These are phyloP conservation scores for Boletellus ananiceps DNA, from an alignment of 768 basidiomycete genomes.

Conservation along the genomic window DNA sequence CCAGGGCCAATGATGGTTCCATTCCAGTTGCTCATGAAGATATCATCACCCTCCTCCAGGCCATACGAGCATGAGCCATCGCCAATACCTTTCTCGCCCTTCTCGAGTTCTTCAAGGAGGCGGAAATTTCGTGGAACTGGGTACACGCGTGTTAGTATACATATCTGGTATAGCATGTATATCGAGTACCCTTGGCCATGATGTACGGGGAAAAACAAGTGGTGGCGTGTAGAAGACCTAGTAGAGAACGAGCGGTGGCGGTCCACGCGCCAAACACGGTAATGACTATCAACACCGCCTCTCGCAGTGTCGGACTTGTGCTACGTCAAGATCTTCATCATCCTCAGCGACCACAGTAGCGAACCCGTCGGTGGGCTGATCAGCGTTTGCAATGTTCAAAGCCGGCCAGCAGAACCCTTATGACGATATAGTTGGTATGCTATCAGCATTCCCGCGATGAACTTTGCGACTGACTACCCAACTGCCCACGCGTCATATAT, in stretches of 20 bases:
- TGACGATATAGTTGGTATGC: slow-evolving; percentile 89
- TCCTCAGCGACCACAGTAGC: slow-evolving; percentile 15
- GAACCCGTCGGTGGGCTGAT: slow-evolving; percentile 5
- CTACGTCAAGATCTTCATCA: slow-evolving; percentile 7
- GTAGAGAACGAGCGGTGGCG: not conserved
- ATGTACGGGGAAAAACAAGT: slow-evolving; percentile 8
- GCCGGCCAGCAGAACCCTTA: slow-evolving; percentile 68
- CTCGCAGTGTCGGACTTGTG: slow-evolving; percentile 19
- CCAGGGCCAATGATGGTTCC: slow-evolving; percentile 99
- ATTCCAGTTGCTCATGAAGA: slow-evolving; percentile 98
- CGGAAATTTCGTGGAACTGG: slow-evolving; percentile 95
- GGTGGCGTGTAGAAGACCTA: slow-evolving; percentile 1
- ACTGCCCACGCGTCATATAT: not conserved
- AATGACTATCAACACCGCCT: slow-evolving; percentile 27
- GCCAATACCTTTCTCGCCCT: slow-evolving; percentile 99
- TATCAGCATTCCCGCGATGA: slow-evolving; percentile 1
- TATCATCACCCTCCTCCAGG: slow-evolving; percentile 91
- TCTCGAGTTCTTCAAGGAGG: slow-evolving; percentile 96
- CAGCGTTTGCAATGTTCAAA: slow-evolving; percentile 55
- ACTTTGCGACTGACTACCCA: slow-evolving; percentile 4
- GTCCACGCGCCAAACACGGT: slow-evolving; percentile 12
- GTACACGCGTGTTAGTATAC: not conserved
- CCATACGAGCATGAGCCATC: slow-evolving; percentile 98
- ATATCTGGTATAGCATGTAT: not conserved
- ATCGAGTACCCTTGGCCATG: slow-evolving; percentile 52